Conservation (phyloP, 108 stramenopile species). For the Nitzschia sp. region DNA sequence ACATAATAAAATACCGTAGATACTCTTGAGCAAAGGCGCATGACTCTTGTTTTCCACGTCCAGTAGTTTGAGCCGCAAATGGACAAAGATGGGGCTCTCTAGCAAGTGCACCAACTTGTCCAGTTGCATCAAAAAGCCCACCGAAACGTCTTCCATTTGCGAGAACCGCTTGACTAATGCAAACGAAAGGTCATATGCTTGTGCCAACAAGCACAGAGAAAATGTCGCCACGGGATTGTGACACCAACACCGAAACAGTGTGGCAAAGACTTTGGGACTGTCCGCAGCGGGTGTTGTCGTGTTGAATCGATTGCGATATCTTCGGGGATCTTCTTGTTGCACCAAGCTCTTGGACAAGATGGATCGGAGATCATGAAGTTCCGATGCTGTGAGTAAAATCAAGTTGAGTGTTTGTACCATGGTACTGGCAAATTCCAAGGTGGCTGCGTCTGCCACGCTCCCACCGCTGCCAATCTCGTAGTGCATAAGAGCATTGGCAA, state of each 20-base stretch:
- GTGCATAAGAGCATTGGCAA: constrained; percentile 80
- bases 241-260: constrained; percentile 95
- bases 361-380: constrained; percentile 88
- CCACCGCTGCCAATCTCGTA: constrained; percentile 52
- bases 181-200: constrained; percentile 94
- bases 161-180: constrained; percentile 89
- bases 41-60: constrained; percentile 90
- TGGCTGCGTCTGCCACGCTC: constrained; percentile 43
- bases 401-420: constrained; percentile 99
- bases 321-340: not conserved
- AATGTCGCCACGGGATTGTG: constrained; percentile 97
- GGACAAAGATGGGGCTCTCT: constrained; percentile 98
- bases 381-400: constrained; percentile 94
- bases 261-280: constrained; percentile 71
- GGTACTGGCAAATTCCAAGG: constrained; percentile 89
- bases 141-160: constrained; percentile 91
- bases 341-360: constrained; percentile 44
- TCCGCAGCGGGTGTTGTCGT: constrained; percentile 30
- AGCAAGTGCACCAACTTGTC: constrained; percentile 97
- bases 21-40: constrained; percentile 87
- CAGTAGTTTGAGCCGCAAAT: constrained; percentile 92
- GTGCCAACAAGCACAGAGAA: constrained; percentile 93
- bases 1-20: constrained; percentile 95
- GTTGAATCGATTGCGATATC: constrained; percentile 6
- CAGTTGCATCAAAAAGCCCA: constrained; percentile 97